Conservation (phyloP, 2,329 filamentous ascomycete genomes). For the Trichophyton verrucosum region DNA sequence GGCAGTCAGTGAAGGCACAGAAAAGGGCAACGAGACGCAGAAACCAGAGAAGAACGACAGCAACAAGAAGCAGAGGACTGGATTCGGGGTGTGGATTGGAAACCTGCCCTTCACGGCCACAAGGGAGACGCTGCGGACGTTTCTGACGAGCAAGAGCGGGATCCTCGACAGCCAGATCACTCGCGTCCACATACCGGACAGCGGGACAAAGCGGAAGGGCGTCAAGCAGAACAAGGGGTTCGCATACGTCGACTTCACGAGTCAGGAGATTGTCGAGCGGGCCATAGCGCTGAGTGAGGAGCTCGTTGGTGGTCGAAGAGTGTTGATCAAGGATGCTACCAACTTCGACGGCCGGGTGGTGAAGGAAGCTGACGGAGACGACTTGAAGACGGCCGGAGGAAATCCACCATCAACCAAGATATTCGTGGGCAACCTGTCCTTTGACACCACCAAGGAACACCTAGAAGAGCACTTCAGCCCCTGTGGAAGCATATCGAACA, state of each 20-base stretch:
- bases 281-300: conserved; percentile 80
- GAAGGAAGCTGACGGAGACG: conserved; percentile 39
- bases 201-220: conserved; percentile 36
- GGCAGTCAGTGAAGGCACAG: conserved; percentile 21
- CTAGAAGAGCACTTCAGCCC: conserved; percentile 68
- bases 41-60: not conserved
- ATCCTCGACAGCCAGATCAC: conserved; percentile 63
- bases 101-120: conserved; percentile 80
- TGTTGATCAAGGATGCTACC: conserved; percentile 87
- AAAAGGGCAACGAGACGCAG: conserved; percentile 13
- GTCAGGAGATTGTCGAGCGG: conserved; percentile 53
- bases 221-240: conserved; percentile 76
- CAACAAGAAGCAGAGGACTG: conserved; percentile 47
- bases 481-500: conserved; percentile 70
- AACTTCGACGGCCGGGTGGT: conserved; percentile 82
- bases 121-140: conserved; percentile 60
- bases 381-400: conserved; percentile 19
- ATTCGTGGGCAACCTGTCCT: conserved; percentile 83
- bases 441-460: conserved; percentile 68
- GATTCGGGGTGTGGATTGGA: conserved; percentile 87
- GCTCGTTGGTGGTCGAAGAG: conserved; percentile 58
- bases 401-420: conserved; percentile 60
- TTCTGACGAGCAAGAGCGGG: conserved; percentile 60
- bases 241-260: conserved; percentile 86
- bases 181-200: conserved; percentile 64